Conservation (phyloP, 352 stramenopile species). For the Pilasporangium apinafurcum region DNA sequence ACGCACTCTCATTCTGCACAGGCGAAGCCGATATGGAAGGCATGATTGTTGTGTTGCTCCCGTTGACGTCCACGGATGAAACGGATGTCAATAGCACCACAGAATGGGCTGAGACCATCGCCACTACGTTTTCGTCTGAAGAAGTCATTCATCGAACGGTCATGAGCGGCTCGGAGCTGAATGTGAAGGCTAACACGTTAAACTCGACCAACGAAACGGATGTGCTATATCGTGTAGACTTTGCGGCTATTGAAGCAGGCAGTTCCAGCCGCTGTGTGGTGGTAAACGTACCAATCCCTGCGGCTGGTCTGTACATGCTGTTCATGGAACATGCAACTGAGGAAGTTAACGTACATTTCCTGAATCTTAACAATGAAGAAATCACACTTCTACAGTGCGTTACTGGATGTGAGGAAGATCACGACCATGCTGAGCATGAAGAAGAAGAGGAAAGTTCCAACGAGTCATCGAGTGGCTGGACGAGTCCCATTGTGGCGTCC, state of each 20-base stretch:
- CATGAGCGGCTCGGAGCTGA: background rate
- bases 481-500: constrained; percentile 11
- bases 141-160: constrained; percentile 3
- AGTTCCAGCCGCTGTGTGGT: no score
- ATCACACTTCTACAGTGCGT: constrained; percentile 3
- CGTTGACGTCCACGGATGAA: no score
- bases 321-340: constrained; percentile 14
- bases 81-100: background rate
- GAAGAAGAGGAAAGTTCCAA: background rate
- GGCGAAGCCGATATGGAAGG: constrained; percentile 1
- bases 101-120: background rate
- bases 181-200: background rate
- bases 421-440: background rate
- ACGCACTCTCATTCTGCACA: constrained; percentile 4
- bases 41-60: constrained; percentile 8
- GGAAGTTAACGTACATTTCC: constrained; percentile 6
- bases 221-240: constrained; percentile 17
- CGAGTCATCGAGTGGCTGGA: constrained; percentile 7
- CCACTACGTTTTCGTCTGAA: constrained; percentile 4
- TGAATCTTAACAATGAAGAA: background rate
- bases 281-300: constrained; percentile 4
- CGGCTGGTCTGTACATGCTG: constrained; percentile 10
- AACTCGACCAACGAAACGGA: background rate
- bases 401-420: background rate
- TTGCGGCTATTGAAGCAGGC: constrained; percentile 3